These are phyloP conservation scores for Lepidium didymum DNA, from an alignment of 345 rosid genomes.

Conservation along the genomic window DNA sequence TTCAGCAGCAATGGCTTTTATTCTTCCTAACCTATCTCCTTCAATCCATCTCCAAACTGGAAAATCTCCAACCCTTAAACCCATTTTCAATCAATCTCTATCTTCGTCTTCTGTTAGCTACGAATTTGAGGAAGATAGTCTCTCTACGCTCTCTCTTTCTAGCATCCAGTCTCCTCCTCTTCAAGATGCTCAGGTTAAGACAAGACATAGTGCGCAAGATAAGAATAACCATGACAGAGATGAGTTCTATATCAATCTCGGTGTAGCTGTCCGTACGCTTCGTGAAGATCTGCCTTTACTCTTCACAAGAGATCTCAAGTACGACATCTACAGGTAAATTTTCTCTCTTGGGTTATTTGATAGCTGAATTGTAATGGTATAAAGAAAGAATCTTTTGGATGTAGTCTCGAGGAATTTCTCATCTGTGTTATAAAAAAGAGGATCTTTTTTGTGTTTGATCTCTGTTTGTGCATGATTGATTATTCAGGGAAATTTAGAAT, in stretches of 20 bases:
- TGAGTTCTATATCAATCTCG: constrained; percentile 80
- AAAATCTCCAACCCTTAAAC: constrained; percentile 38
- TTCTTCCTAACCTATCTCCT: constrained; percentile 65
- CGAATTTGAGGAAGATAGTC: constrained; percentile 3
- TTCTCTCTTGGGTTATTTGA: constrained; percentile 22
- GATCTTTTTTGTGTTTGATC: background rate
- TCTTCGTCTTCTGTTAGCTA: constrained; percentile 9
- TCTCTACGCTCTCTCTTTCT: constrained; percentile 22
- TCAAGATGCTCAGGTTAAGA: constrained; percentile 39
- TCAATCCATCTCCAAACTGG: constrained; percentile 45
- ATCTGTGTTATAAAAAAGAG: background rate
- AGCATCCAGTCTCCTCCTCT: constrained; percentile 33
- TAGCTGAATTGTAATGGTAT: background rate
- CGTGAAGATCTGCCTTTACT: constrained; percentile 85
- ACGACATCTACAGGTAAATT: constrained; percentile 81
- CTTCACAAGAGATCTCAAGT: constrained; percentile 72
- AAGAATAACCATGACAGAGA: constrained; percentile 45
- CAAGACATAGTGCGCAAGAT: constrained; percentile 27
- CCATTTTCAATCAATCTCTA: constrained; percentile 19
- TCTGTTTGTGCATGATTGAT: constrained; percentile 3
- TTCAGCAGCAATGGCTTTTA: constrained; percentile 57
- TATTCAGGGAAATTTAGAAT: background rate
- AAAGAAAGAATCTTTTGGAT: background rate
- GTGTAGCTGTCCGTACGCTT: constrained; percentile 86
- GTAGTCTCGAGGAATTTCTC: background rate